Evolutionary conservation across 306 rosid genomes (phyloP).

Genomic region (Cucurbita pepo): DNA sequence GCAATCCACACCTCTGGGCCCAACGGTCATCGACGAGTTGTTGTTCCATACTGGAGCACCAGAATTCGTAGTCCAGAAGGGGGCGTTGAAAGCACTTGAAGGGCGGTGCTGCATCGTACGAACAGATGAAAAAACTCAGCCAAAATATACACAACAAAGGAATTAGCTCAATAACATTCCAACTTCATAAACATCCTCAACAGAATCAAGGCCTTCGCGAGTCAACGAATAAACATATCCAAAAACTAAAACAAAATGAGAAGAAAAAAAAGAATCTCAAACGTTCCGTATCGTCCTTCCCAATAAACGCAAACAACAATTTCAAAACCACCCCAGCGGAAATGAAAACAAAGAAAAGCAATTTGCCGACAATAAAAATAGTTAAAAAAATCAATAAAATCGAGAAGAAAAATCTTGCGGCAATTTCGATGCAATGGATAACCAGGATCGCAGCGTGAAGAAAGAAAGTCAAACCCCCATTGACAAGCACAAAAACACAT

Average conservation of each 20-base stretch:
- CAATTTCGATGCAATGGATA: neutral
- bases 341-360: neutral
- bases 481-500: neutral
- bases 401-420: neutral
- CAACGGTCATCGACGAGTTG: constrained; percentile 37
- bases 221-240: neutral
- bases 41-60: constrained; percentile 72
- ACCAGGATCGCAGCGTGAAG: neutral
- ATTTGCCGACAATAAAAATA: neutral
- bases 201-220: neutral
- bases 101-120: constrained; percentile 36
- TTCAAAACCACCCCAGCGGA: neutral
- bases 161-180: neutral
- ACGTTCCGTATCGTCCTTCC: neutral
- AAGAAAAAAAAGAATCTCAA: neutral
- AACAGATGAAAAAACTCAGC: neutral
- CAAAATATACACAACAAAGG: neutral
- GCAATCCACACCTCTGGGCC: constrained; percentile 34
- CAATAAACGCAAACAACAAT: neutral
- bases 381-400: neutral
- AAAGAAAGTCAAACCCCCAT: neutral
- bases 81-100: constrained; percentile 45
- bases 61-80: constrained; percentile 55
- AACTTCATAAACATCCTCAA: neutral
- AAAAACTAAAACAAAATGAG: neutral